Evolutionary conservation across 306 rosid genomes (phyloP).

Genomic region (Glycine soja): DNA sequence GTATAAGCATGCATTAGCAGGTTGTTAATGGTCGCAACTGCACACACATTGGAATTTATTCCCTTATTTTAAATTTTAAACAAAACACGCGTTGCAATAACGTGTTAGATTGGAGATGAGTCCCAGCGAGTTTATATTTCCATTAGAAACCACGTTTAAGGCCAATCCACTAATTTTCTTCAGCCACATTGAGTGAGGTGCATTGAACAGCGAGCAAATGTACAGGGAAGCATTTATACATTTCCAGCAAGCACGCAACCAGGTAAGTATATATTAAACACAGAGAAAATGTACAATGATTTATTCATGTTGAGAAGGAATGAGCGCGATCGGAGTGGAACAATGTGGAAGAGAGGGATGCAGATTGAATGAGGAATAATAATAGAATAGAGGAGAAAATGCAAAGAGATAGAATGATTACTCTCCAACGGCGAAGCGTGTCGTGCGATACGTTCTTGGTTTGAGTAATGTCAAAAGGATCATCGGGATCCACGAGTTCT

Average conservation of each 20-base stretch:
- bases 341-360: neutral
- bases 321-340: neutral
- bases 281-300: too few relatives aligned
- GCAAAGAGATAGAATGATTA: constrained; percentile 26
- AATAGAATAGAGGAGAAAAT: neutral
- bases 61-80: neutral
- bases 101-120: too few relatives aligned
- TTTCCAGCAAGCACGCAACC: too few relatives aligned
- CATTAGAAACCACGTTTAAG: too few relatives aligned
- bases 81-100: constrained; percentile 10
- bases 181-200: neutral
- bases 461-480: constrained; percentile 77
- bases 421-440: constrained; percentile 70
- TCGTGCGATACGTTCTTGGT: constrained; percentile 82
- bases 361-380: neutral
- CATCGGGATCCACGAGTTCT: constrained; percentile 41
- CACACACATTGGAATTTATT: neutral
- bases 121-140: too few relatives aligned
- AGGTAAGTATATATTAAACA: too few relatives aligned
- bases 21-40: neutral
- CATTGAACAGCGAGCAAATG: too few relatives aligned
- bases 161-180: neutral
- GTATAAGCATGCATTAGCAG: neutral
- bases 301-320: neutral
- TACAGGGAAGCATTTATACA: too few relatives aligned